Evolutionary conservation across 192 early-diverging fungal genomes (phyloP).

Genomic region (Helicostylum pulchrum): DNA sequence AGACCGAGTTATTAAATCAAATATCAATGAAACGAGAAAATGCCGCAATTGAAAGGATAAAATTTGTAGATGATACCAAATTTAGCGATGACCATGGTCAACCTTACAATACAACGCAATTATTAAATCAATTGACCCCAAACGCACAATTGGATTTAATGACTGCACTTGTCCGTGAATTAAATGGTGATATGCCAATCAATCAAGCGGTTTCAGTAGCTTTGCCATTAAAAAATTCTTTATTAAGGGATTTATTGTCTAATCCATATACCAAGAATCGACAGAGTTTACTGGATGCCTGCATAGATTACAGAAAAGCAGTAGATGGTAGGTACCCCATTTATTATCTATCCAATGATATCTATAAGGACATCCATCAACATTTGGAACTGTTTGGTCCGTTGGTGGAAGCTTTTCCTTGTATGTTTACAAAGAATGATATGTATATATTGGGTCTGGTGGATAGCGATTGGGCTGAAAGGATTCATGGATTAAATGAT

Average conservation of each 20-base stretch:
- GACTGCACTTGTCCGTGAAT: constrained; percentile 14
- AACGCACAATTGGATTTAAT: not conserved
- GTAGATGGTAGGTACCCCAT: constrained; percentile 16
- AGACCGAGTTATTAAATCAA: constrained; percentile 12
- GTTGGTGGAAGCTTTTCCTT: constrained; percentile 19
- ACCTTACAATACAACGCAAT: not conserved
- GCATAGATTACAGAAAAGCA: constrained; percentile 14
- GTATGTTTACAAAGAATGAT: constrained; percentile 22
- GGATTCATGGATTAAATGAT: not conserved
- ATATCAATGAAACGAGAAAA: not conserved
- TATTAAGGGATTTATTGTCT: not conserved
- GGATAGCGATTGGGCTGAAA: constrained; percentile 8
- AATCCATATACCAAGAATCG: not conserved
- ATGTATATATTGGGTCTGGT: not conserved
- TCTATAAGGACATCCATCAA: not conserved
- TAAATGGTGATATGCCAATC: constrained; percentile 29
- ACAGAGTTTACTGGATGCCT: constrained; percentile 11
- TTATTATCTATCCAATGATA: constrained; percentile 20
- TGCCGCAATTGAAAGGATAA: constrained; percentile 1
- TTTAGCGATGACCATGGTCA: not conserved
- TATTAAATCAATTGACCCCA: constrained; percentile 10
- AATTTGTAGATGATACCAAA: not conserved
- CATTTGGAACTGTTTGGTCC: constrained; percentile 16
- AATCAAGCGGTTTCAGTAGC: constrained; percentile 19
- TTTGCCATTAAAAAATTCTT: constrained; percentile 10